Evolutionary conservation across 208 protist species (phyloP).

Genomic region (Leishmania guyanensis): DNA sequence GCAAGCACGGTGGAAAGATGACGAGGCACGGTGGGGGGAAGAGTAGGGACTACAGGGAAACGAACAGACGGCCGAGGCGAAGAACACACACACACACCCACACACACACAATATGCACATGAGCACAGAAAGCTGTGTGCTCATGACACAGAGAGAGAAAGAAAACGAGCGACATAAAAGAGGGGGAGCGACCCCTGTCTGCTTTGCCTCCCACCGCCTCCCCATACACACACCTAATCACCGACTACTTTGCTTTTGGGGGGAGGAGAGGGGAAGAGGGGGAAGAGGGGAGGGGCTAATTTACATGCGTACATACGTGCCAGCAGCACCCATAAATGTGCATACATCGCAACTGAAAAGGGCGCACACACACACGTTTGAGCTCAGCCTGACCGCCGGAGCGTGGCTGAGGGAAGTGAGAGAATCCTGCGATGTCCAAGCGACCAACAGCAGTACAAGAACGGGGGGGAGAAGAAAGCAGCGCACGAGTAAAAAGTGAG

Average conservation of each 20-base stretch:
- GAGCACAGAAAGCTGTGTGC: not conserved
- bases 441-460: not conserved
- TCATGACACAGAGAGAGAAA: not conserved
- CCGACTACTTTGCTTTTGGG: not conserved
- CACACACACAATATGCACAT: not conserved
- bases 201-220: not conserved
- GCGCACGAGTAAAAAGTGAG: not conserved
- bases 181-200: not conserved
- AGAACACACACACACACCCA: too few species aligned
- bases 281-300: not conserved
- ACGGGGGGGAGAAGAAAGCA: not conserved
- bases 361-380: not conserved
- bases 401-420: not conserved
- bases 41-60: not conserved
- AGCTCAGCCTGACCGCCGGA: too few species aligned
- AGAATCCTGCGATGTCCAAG: not conserved
- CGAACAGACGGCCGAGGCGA: not conserved
- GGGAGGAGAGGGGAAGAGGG: too few species aligned
- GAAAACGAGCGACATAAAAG: not conserved
- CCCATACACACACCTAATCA: not conserved
- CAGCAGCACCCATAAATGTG: not conserved
- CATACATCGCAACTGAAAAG: not conserved
- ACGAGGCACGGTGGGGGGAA: not conserved
- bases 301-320: slow-evolving; percentile 5
- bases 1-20: not conserved